Conservation (phyloP, 2,329 filamentous ascomycete species). For the Penicillium sp. region DNA sequence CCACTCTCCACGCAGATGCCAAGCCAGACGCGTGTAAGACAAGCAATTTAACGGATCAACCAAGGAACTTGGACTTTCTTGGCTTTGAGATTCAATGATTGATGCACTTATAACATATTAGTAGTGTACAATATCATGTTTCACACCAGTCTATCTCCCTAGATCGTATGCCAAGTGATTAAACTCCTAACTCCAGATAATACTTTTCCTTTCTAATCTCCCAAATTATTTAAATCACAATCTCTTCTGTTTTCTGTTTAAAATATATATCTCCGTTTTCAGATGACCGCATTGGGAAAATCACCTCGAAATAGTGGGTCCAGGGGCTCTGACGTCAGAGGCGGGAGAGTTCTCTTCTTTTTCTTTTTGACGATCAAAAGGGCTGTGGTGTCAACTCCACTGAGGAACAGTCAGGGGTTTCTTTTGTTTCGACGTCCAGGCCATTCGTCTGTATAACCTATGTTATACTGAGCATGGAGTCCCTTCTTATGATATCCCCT, state of each 20-base stretch:
- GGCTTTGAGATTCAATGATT: background rate
- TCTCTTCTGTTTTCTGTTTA: background rate
- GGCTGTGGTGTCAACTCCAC: background rate
- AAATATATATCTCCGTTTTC: background rate
- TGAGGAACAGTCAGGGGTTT: background rate
- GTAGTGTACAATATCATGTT: background rate
- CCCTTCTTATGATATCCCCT: background rate
- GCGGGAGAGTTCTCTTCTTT: background rate
- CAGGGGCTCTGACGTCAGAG: conserved; percentile 10
- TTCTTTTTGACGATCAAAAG: background rate
- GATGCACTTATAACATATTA: background rate
- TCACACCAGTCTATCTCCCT: background rate
- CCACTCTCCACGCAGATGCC: conserved; percentile 1
- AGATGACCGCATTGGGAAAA: background rate
- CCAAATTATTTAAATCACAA: too few species aligned
- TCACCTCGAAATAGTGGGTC: background rate
- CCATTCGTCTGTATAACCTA: background rate
- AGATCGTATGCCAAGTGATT: background rate
- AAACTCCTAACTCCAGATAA: background rate
- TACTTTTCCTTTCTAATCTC: too few species aligned
- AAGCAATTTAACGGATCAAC: background rate
- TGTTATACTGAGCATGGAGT: background rate
- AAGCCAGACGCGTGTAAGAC: conserved; percentile 8
- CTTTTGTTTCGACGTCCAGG: background rate
- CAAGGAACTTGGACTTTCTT: background rate